Percentiles rank a stretch among this genome's conserved stretches.
These are phyloP conservation scores for Phytophthora sp. DNA, from an alignment of 352 stramenopile genomes.

Conservation along the genomic window DNA sequence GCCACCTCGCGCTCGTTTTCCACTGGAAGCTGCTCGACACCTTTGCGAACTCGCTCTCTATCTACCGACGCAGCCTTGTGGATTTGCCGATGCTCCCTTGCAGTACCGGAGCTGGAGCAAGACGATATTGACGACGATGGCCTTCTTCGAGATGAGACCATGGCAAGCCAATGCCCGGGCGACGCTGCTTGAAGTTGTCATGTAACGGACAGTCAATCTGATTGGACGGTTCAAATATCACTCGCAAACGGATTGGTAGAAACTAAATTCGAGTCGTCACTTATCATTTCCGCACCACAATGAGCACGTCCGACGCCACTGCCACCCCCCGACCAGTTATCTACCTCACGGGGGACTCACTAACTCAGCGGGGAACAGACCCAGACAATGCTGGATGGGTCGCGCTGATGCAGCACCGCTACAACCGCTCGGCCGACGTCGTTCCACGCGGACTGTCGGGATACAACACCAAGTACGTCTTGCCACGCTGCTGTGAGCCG, in stretches of 20 bases:
- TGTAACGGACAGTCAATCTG: conserved; percentile 28
- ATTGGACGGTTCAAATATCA: conserved; percentile 22
- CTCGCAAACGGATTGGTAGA: conserved; percentile 4
- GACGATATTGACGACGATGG: conserved; percentile 13
- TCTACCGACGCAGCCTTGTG: background rate
- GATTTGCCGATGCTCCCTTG: background rate
- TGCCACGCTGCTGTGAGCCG: background rate
- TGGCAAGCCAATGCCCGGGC: conserved; percentile 2
- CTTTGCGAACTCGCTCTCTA: background rate
- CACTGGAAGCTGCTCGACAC: conserved; percentile 5
- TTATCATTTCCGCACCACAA: conserved; percentile 2
- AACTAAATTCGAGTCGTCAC: conserved; percentile 10
- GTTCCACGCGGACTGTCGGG: conserved; percentile 52
- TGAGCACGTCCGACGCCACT: conserved; percentile 24
- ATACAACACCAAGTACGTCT: conserved; percentile 54
- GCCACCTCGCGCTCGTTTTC: conserved; percentile 36
- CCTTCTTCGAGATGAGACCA: conserved; percentile 30
- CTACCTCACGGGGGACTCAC: conserved; percentile 54
- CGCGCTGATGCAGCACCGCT: conserved; percentile 46
- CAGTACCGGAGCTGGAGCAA: conserved; percentile 7
- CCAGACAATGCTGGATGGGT: conserved; percentile 44
- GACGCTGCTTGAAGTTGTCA: conserved; percentile 28
- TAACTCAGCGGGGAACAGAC: conserved; percentile 52
- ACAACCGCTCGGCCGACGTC: conserved; percentile 53
- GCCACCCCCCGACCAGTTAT: conserved; percentile 38